Conservation (phyloP, 352 stramenopile genomes). For the Globisporangium cystogenes region DNA sequence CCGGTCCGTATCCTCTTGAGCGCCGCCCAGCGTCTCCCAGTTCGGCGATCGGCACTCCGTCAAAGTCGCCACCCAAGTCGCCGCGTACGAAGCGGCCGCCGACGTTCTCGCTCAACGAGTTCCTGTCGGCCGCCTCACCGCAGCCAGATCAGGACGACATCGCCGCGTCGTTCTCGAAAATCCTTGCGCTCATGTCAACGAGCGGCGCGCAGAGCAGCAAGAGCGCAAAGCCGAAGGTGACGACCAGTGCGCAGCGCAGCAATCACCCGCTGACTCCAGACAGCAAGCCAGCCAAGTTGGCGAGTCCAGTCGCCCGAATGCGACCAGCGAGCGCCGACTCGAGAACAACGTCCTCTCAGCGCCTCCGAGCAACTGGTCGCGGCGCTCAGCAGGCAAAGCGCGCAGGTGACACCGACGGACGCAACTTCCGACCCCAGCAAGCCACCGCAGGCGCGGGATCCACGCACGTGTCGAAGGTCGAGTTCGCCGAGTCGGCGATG, state of each 20-base stretch:
- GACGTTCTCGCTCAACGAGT: not conserved
- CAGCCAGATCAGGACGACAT: slow-evolving; percentile 14
- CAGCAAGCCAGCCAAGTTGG: not conserved
- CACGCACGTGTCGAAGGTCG: slow-evolving; percentile 6
- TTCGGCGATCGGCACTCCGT: not conserved
- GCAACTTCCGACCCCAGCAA: not conserved
- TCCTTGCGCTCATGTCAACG: slow-evolving; percentile 25
- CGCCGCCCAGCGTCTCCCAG: not conserved
- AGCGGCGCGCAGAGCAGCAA: slow-evolving; percentile 1
- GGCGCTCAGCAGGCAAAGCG: slow-evolving; percentile 2
- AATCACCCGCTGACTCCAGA: slow-evolving; percentile 7
- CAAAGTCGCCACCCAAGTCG: not conserved
- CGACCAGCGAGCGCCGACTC: slow-evolving; percentile 18
- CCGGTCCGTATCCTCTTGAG: not conserved
- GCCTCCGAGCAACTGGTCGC: not conserved
- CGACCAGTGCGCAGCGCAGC: not conserved
- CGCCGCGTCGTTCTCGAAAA: slow-evolving; percentile 25
- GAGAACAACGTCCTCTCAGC: slow-evolving; percentile 3
- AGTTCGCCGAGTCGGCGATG: slow-evolving; percentile 23
- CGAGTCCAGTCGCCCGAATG: not conserved
- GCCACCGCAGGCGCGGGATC: not conserved
- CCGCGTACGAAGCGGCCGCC: not conserved
- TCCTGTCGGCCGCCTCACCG: not conserved
- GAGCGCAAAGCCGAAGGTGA: slow-evolving; percentile 1
- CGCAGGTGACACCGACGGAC: not conserved